A percentile compares a stretch with the other conserved stretches of the same genome.
Conservation (phyloP, 2,329 filamentous ascomycete genomes). For the Exophiala lecanii-corni region DNA sequence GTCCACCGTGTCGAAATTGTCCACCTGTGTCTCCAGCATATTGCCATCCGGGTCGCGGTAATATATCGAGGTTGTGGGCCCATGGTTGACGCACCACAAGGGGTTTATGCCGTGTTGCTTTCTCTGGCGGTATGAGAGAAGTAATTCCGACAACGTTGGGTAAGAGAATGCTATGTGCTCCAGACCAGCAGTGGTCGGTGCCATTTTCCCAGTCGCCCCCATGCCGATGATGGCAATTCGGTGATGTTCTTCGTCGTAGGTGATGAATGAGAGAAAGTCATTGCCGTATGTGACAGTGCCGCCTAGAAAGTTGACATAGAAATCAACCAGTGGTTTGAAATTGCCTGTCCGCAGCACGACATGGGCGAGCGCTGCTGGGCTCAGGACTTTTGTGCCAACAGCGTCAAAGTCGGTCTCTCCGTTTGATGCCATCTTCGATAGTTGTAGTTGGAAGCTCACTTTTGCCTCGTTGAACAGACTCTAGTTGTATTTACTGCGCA, state of each 20-base stretch:
- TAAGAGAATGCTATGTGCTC: slow-evolving; percentile 44
- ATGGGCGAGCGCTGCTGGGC: slow-evolving; percentile 8
- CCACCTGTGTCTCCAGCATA: slow-evolving; percentile 44
- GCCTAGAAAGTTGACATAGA: slow-evolving; percentile 8
- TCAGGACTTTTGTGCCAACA: slow-evolving; percentile 2
- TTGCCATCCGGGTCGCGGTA: slow-evolving; percentile 49
- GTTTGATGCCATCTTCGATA: slow-evolving; percentile 1
- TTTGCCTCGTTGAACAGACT: too few relatives aligned
- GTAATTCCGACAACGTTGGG: slow-evolving; percentile 33
- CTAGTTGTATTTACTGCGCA: too few relatives aligned
- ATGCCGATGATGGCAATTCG: slow-evolving; percentile 39
- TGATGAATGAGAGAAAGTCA: slow-evolving; percentile 3
- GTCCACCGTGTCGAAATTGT: slow-evolving; percentile 33
- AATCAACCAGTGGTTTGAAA: slow-evolving; percentile 8
- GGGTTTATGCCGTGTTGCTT: slow-evolving; percentile 27
- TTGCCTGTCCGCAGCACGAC: slow-evolving; percentile 15
- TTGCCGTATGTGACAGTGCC: slow-evolving; percentile 3
- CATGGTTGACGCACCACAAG: slow-evolving; percentile 45
- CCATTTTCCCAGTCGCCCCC: slow-evolving; percentile 19
- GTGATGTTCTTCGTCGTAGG: slow-evolving; percentile 30
- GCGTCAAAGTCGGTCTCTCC: slow-evolving; percentile 1
- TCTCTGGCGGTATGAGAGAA: slow-evolving; percentile 34
- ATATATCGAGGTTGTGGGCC: slow-evolving; percentile 45
- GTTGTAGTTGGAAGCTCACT: too few relatives aligned
- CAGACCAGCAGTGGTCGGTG: slow-evolving; percentile 31